phyloP scores from a whole-genome alignment of 2,329 filamentous ascomycete genomes.

The Diaporthe amygdali region DNA sequence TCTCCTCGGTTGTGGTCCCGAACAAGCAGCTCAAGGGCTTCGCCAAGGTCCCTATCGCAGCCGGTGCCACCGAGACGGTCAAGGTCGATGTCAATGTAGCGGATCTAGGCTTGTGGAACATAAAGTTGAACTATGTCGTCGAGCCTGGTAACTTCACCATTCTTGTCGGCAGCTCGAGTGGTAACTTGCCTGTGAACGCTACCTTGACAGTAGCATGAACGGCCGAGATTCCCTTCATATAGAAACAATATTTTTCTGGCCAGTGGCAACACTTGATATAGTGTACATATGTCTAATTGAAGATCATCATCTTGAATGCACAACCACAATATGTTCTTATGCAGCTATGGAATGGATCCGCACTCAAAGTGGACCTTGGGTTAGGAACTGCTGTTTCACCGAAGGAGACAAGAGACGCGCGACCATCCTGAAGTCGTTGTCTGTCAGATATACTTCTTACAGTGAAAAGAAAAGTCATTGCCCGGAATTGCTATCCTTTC shows the following conservation, averaged over 20 bases:
- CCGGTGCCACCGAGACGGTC: slow-evolving; percentile 61
- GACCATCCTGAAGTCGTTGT: no score
- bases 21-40: slow-evolving; percentile 71
- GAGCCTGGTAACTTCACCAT: slow-evolving; percentile 73
- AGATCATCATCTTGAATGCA: background rate
- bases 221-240: background rate
- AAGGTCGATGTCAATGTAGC: slow-evolving; percentile 60
- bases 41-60: slow-evolving; percentile 65
- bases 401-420: no score
- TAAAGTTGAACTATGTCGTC: slow-evolving; percentile 73
- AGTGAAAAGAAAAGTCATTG: background rate
- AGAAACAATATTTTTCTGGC: background rate
- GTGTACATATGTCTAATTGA: background rate
- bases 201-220: slow-evolving; percentile 55
- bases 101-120: slow-evolving; percentile 61
- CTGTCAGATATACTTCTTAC: no score
- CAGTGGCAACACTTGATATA: background rate
- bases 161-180: slow-evolving; percentile 64
- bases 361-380: no score
- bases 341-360: no score
- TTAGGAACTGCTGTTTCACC: no score
- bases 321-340: no score
- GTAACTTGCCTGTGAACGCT: slow-evolving; percentile 59
- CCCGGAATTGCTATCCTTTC: no score
- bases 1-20: slow-evolving; percentile 67